These are phyloP conservation scores for Circinella minor DNA, from an alignment of 371 early-diverging fungal species.

Conservation along the genomic window DNA sequence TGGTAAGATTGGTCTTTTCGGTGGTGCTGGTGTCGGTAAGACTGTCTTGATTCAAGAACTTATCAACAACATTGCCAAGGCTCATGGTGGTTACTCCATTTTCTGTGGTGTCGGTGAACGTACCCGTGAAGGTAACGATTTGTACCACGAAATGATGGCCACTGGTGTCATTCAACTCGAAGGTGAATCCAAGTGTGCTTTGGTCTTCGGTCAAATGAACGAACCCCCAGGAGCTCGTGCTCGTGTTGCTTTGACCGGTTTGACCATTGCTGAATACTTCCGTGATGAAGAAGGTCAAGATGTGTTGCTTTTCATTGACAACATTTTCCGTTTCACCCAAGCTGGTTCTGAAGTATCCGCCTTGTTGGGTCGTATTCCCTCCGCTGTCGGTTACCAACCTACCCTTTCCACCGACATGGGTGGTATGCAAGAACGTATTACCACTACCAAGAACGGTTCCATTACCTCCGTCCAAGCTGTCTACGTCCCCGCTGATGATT, in stretches of 20 bases:
- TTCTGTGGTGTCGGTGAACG: slow-evolving; percentile 97
- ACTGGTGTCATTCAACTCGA: slow-evolving; percentile 95
- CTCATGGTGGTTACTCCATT: slow-evolving; percentile 97
- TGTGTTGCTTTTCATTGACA: slow-evolving; percentile 99
- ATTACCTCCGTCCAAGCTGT: slow-evolving; percentile 98
- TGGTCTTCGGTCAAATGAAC: slow-evolving; percentile 99
- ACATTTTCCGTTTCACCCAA: slow-evolving; percentile 98
- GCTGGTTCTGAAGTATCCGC: slow-evolving; percentile 97
- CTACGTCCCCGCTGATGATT: slow-evolving; percentile 99
- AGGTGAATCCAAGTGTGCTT: slow-evolving; percentile 91
- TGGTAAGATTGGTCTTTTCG: slow-evolving; percentile 82
- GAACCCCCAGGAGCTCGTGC: slow-evolving; percentile 99
- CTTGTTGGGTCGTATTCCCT: slow-evolving; percentile 98
- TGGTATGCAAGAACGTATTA: slow-evolving; percentile 99
- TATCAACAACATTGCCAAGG: slow-evolving; percentile 98
- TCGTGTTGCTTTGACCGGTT: slow-evolving; percentile 97
- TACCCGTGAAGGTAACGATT: slow-evolving; percentile 97
- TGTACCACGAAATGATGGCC: slow-evolving; percentile 96
- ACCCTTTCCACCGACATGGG: slow-evolving; percentile 97
- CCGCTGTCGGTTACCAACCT: slow-evolving; percentile 99
- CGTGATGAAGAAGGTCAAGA: slow-evolving; percentile 99
- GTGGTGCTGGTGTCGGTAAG: slow-evolving; percentile 85
- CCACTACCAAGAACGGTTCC: slow-evolving; percentile 99
- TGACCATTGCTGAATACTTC: slow-evolving; percentile 99
- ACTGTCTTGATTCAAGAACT: slow-evolving; percentile 97